These are phyloP conservation scores for Pseudocercospora fijiensis DNA, from an alignment of 2,329 filamentous ascomycete species.

Conservation along the genomic window DNA sequence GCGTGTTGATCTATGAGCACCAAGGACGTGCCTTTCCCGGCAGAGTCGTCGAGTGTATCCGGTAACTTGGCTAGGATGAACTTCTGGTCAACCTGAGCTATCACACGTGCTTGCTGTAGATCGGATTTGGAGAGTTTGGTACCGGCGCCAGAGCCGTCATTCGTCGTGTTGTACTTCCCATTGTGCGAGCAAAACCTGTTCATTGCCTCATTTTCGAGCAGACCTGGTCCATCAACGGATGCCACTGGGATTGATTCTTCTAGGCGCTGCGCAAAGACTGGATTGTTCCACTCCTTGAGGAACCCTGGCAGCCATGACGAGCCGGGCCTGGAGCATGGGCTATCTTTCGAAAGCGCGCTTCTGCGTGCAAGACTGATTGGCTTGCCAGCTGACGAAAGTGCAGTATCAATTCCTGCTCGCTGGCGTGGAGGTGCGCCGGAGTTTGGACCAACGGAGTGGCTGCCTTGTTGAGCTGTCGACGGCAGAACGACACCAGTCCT, in stretches of 20 bases:
- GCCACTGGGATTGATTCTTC: conserved; percentile 31
- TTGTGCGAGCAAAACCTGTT: conserved; percentile 17
- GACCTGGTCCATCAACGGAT: conserved; percentile 26
- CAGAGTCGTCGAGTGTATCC: not conserved
- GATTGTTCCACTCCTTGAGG: conserved; percentile 69
- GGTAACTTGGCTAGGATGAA: conserved; percentile 72
- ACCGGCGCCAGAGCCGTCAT: conserved; percentile 5
- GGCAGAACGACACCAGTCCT: conserved; percentile 52
- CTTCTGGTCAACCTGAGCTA: conserved; percentile 85
- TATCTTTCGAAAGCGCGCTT: conserved; percentile 8
- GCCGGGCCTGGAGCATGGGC: not conserved
- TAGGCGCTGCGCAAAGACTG: conserved; percentile 60
- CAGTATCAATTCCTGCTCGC: conserved; percentile 28
- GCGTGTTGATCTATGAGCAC: conserved; percentile 91
- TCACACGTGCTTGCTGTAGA: conserved; percentile 61
- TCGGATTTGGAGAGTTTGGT: conserved; percentile 60
- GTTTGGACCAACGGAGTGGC: too few relatives aligned
- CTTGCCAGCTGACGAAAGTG: conserved; percentile 32
- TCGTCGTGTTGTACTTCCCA: not conserved
- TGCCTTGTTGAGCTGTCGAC: not conserved
- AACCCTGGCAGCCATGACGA: conserved; percentile 60
- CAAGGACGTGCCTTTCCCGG: conserved; percentile 46
- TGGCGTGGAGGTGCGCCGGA: conserved; percentile 6
- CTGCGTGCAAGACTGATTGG: conserved; percentile 38
- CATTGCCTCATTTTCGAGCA: conserved; percentile 16